A percentile compares a stretch with the other conserved stretches of the same genome.
phyloP scores from a whole-genome alignment of 768 basidiomycete genomes.

The Pholiota molesta region DNA sequence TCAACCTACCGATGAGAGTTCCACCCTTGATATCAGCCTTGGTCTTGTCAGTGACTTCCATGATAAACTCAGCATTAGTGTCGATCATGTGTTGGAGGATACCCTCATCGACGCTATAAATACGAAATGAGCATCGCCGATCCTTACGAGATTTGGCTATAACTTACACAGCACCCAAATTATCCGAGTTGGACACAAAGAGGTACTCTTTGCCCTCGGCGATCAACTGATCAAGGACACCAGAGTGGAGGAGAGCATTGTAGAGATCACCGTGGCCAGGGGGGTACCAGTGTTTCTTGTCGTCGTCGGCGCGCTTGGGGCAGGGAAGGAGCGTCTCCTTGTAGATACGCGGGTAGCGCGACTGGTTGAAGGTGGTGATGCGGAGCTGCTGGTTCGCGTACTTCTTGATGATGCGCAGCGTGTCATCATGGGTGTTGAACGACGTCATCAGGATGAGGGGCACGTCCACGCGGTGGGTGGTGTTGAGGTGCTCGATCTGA shows the following conservation, averaged over 20 bases:
- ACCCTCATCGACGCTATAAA: conserved; percentile 70
- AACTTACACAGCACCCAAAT: conserved; percentile 86
- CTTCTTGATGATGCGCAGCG: conserved; percentile 95
- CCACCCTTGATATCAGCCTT: conserved; percentile 84
- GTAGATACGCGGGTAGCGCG: conserved; percentile 90
- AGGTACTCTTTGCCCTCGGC: conserved; percentile 95
- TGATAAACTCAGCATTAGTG: conserved; percentile 81
- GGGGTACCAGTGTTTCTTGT: conserved; percentile 95
- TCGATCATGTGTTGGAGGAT: conserved; percentile 90
- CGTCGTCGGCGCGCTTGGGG: conserved; percentile 75
- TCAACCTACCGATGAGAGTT: conserved; percentile 68
- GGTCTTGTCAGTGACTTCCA: conserved; percentile 97
- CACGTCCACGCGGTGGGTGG: conserved; percentile 80
- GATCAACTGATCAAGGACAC: conserved; percentile 87
- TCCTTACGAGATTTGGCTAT: neutral
- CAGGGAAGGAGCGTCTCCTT: conserved; percentile 87
- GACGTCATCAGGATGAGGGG: conserved; percentile 99
- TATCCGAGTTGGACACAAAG: conserved; percentile 97
- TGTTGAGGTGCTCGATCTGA: conserved; percentile 96
- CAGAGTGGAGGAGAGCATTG: conserved; percentile 88
- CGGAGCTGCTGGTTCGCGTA: conserved; percentile 94
- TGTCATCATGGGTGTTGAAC: conserved; percentile 98
- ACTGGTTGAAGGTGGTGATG: conserved; percentile 92
- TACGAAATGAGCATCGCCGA: conserved; percentile 8
- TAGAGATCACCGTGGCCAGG: conserved; percentile 97